Evolutionary conservation across 2,329 filamentous ascomycete species (phyloP), one percentile per base, ranked within the genome.

Genomic region (Zymoseptoria ardabiliae): DNA sequence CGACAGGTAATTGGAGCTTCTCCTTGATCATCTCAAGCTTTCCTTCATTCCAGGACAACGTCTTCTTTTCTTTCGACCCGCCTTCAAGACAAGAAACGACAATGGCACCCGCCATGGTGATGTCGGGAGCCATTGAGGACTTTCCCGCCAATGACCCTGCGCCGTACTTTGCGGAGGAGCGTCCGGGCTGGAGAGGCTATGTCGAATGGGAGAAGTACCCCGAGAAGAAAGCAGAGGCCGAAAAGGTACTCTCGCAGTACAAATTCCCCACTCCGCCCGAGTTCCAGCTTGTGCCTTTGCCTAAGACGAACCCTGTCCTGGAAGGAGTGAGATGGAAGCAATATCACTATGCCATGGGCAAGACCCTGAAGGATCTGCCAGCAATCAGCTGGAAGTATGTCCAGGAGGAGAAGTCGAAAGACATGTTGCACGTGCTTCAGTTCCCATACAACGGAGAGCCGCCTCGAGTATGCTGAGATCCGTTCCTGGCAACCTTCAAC

Each of bases 131-230:
- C 19, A 54, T 58, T n/a, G 28, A 61, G 8, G 64, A 66, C 50
- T 66, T 66, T 25, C 60, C 62, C 20, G 45, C 57, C 41, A 20
- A 50, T 20, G 50, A 55, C 10, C 54, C 54, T 9, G 61, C 59
- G 19, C 76, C 80, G 54, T 66, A 73, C 28, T 78, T 78, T 55
- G 61, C 68, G 3, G 69, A 74, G 53, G 77, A 78, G 60, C 65
- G 69, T 9, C 62, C 70, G 41, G 76, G 76, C 2, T 78, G 77
- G 76, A 74, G 72, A 63, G 76, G 82, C 7, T 89, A 87, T 61
- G 77, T 90, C 5, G 86, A 88, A 66, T 88, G 85, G 86, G 86
- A 88, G 68, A 79, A 83, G 11, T 86, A 88, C 57, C 86, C 86
- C 0, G 84, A 87, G 53, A 89, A 88, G 72, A 87, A 86, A 66